Base-by-base conservation (phyloP, 2,329 filamentous ascomycete species). In the Bisporella sp. region DNA sequence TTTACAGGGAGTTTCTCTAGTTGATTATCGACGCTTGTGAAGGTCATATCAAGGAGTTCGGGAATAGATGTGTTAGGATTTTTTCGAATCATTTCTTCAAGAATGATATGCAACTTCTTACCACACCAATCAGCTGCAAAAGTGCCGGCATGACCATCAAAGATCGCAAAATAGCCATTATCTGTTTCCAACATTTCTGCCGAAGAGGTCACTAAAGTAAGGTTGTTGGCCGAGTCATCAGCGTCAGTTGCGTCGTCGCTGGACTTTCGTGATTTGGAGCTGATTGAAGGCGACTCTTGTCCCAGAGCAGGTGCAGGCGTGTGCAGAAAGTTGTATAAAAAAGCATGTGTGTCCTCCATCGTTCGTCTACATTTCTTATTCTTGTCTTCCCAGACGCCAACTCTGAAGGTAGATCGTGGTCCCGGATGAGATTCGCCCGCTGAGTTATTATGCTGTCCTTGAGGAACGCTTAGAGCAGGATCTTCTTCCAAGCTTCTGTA, bases 271-370 rank as follows among this genome's bases (percentile, higher is more conserved):
- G 68, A 64, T 45, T 71, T 72, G 45, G 68, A 64, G 52, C 64
- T 70, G 4, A 67, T 67, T 21, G 64, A 58, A 13, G 66, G 57
- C 61, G 56, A 71, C 68, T 49, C 66, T 54, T 39, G 59, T 35
- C 71, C 71, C 9, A 85, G 67, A n/a, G 75, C 73, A 44, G 84
- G 83, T 3, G 86, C 82, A 0, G 90, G 89, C 2, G 89, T 95
- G 58, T 89, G 89, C 31, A 97, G 73, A 67, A 97, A 99, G 69
- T 99, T 96, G 78, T 99, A 99, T 41, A 99, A 77, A 68, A 96
- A 99, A 47, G 93, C 89, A 72, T 99, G 93, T 4, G 93, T 99
- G 67, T 99, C 93, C 72, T 99, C 93, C 93, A 99, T 99, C n/a
- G 93, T 97, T 51, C 93, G 84, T 57, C 93, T 85, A 69, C 93